Evolutionary conservation across 106 monocot genomes (phyloP), one percentile per base, ranked within the genome.

Genomic region (Acorus gramineus): DNA sequence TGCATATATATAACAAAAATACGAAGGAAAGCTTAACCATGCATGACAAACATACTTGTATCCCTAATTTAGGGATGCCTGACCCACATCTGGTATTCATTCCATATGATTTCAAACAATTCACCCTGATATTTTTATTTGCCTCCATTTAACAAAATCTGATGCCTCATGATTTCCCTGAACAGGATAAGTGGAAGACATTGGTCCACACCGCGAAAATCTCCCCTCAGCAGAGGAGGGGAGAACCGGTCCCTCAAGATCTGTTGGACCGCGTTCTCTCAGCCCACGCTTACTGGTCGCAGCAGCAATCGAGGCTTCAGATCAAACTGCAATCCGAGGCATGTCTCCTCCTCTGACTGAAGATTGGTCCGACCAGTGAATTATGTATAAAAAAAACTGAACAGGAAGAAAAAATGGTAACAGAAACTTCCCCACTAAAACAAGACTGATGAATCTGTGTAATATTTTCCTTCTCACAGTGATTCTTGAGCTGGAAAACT

Each of bases 131-230:
- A 28, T 28, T 28, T 1, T 28, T 28, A 0, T 28, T 28, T 28
- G 28, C 28, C 28, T 28, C 28, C 28, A 28, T 28, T 28, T 28
- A 28, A 28, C 28, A 28, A 28, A 28, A 28, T 28, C 28, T 28
- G 28, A 28, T 28, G 28, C 28, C 28, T 28, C 28, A 28, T 28
- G 28, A 28, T 28, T 28, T 28, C 28, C 28, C 28, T 28, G 28
- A 49, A 61, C 80, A 95, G 95, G 95, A 95, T 72, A 95, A 95
- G 58, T 95, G 95, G 95, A 95, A 95, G 80, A 95, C 95, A 7
- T 47, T 95, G 71, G 95, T 95, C 56, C 95, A 95, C 82, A 95
- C 95, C 3, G 95, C 95, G 4, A 73, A 69, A 46, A 90, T 95
- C 62, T 65, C 90, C 45, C 90, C 95, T 3, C 95, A 96, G 73